Evolutionary conservation across 257 asterid genomes (phyloP), one percentile per base, ranked within the genome.

Genomic region (Fraxinus cuspidata): DNA sequence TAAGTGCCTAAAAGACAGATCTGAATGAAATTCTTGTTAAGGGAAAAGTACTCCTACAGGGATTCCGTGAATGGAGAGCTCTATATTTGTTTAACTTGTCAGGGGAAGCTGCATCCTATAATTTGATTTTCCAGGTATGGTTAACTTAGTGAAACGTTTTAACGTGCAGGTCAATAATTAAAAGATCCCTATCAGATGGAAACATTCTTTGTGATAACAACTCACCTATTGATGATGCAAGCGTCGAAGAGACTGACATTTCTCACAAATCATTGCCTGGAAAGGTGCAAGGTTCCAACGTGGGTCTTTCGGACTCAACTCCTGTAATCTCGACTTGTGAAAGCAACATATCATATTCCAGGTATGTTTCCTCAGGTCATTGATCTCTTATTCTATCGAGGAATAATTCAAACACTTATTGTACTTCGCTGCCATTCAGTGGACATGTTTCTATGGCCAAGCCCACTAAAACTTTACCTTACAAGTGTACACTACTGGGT

Each of bases 151-250:
- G 56, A 71, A 29, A 77, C 78, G 77, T 35, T 70, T 70, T 21
- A 78, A 71, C 81, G 72, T 85, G 78, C 84, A 96, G 99, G 89
- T 88, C 86, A 18, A 69, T 80, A 71, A 86, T 96, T 83, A 90
- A 90, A 85, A 87, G 99, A 83, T 92, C 99, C 2, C 80, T 93
- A 5, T 96, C 99, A 18, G 98, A 92, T 83, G 98, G 97, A 37
- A 92, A 86, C 85, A 93, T 96, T 70, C 90, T 86, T 31, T 83
- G 83, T 16, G 93, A 87, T 76, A 80, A 83, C 85, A 76, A 82
- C 84, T 83, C 90, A 32, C 76, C 89, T 77, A 84, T 87, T 73
- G 95, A 86, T 77, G 92, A 86, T 67, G 81, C 84, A 67, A 81
- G 77, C 49, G 70, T 58, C 60, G 82, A 85, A 76, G 87, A 76